Base-by-base conservation (phyloP, 345 rosid species). In the Draba incana region DNA sequence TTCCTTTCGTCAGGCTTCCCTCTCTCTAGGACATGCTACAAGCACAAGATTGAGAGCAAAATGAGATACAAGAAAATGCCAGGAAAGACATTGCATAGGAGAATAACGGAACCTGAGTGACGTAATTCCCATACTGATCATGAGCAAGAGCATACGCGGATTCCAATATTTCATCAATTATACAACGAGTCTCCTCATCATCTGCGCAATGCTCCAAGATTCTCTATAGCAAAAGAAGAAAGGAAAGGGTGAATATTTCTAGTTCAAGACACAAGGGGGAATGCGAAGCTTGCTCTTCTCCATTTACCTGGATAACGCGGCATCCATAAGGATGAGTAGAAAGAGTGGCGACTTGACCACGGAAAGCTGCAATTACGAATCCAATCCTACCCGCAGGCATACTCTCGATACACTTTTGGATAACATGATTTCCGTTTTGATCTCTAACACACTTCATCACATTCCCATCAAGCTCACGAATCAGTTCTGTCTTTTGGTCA, bases 321-420 rank as follows among this genome's bases (percentile, higher is more conserved):
- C 99, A 95, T 45, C 99, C 99, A 67, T 95, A 95, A 6, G 99
- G 98, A 85, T 92, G 98, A 59, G 84, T 86, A 51, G 99, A 87
- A 69, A 95, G 98, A 20, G 68, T 69, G 37, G 89, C 89, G 49
- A 92, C 99, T 71, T 95, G 96, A 64, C 92, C 90, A 62, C 76
- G 79, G 66, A 95, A 95, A 72, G 99, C 83, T 64, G 88, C 82
- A 68, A 89, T 86, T 56, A 95, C 80, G 54, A 95, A 95, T 45
- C 83, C 89, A 77, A 88, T 92, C 71, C 86, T 88, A 58, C 82
- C 75, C 3, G 85, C 72, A 14, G 99, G 93, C 48, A 95, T 73
- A 75, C 89, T 74, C 80, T 92, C 99, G 24, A 92, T 88, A 75
- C 94, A 95, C 85, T 95, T 95, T 68, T 95, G 99, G 74, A 95